These are phyloP conservation scores for Trypanosoma mega DNA, from an alignment of 208 protist genomes.

Conservation along the genomic window DNA sequence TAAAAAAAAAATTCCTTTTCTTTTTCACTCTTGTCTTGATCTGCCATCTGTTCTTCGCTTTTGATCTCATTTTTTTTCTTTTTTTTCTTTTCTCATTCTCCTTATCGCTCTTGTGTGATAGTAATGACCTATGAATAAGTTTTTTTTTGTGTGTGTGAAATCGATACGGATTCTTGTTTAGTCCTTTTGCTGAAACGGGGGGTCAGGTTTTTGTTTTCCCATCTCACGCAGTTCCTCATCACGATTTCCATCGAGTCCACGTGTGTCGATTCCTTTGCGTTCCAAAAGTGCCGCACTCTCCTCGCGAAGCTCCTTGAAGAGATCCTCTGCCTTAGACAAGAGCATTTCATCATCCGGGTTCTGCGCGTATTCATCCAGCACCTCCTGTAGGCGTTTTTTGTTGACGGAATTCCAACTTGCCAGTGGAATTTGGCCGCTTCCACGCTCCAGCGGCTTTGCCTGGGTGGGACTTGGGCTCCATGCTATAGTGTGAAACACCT, in stretches of 20 bases:
- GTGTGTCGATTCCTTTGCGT: conserved; percentile 54
- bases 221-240: conserved; percentile 53
- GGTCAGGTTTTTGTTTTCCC: conserved; percentile 56
- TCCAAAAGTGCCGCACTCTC: conserved; percentile 70
- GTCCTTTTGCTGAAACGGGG: conserved; percentile 64
- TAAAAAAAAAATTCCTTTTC: too few relatives aligned
- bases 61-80: conserved; percentile 7
- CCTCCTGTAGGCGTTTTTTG: conserved; percentile 59
- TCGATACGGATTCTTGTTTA: too few relatives aligned
- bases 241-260: conserved; percentile 52
- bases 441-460: conserved; percentile 78
- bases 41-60: neutral
- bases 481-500: conserved; percentile 89
- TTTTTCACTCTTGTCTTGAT: too few relatives aligned
- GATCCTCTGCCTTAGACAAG: conserved; percentile 65
- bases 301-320: conserved; percentile 68
- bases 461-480: conserved; percentile 89
- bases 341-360: conserved; percentile 73
- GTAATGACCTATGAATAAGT: neutral
- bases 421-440: conserved; percentile 71
- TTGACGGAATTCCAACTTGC: conserved; percentile 72
- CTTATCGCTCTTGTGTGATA: neutral
- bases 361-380: conserved; percentile 81
- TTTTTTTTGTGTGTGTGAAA: conserved; percentile 1
- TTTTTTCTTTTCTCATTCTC: conserved; percentile 2